Evolutionary conservation across 2,329 filamentous ascomycete species (phyloP), one percentile per base, ranked within the genome.

Genomic region (Nigrograna mackinnonii): DNA sequence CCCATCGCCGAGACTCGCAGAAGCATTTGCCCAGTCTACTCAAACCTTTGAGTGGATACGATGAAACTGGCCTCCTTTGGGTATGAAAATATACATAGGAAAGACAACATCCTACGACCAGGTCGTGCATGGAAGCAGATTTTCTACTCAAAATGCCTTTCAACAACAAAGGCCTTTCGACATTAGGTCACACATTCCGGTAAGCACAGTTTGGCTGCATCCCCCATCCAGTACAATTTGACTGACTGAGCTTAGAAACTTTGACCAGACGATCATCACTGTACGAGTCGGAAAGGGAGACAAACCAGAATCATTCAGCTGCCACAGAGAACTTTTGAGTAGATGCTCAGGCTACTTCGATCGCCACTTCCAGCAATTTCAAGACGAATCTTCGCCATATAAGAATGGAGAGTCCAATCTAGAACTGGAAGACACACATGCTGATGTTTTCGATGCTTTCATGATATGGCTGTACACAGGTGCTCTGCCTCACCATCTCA

Each of bases 401-500:
- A 62, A 60, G 31, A 60, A 44, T 28, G 52, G 51, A 18, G 56
- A 50, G 5, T 39, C 56, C 4, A 53, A 48, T 12, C 47, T 67
- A 11, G 63, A 66, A 37, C 57, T 67, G 6, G 55, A 63, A 6
- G 61, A 66, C 22, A 62, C 60, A 4, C 60, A 49, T 34, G 60
- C 63, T n/a, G 63, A 67, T 39, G 62, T 66, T n/a, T 67, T 67
- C 35, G 63, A 67, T 44, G 58, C 61, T 6, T 67, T 67, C 41
- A 64, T 67, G 62, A 50, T 67, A 40, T 67, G 63, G 63, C 44
- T 67, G n/a, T 64, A 66, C 40, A 67, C 63, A 5, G 63, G 63
- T 6, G 59, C 61, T 37, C 64, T 67, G 17, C 63, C 63, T 5
- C 63, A 67, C 18, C 63, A 67, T 52, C 54, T 67, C 5, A 65